Evolutionary conservation across 768 basidiomycete genomes (phyloP).

Genomic region (Kwoniella pini): DNA sequence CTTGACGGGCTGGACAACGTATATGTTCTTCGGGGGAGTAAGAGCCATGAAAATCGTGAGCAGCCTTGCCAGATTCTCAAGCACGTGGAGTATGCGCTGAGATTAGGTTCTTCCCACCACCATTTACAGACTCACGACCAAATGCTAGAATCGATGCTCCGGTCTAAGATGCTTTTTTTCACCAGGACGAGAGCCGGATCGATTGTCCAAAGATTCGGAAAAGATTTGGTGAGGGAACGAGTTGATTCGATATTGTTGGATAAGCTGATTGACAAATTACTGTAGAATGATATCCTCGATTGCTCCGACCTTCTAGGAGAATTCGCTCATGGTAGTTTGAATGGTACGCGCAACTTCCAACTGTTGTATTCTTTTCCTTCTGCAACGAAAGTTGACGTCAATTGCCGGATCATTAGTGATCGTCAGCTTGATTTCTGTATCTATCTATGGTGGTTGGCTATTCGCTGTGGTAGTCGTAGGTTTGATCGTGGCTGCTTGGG

Average conservation of each 20-base stretch:
- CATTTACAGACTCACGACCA: conserved; percentile 27
- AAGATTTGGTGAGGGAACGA: conserved; percentile 28
- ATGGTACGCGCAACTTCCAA: conserved; percentile 29
- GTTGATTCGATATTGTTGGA: neutral
- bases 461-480: conserved; percentile 22
- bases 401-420: conserved; percentile 21
- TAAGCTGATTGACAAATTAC: neutral
- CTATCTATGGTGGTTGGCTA: conserved; percentile 29
- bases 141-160: conserved; percentile 38
- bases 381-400: neutral
- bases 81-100: no score
- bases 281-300: conserved; percentile 21
- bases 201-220: conserved; percentile 44
- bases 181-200: conserved; percentile 40
- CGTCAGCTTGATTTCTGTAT: conserved; percentile 23
- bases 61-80: neutral
- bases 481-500: conserved; percentile 24
- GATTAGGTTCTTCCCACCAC: no score
- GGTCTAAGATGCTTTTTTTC: conserved; percentile 42
- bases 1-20: neutral
- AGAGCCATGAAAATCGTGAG: conserved; percentile 28
- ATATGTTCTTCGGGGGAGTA: conserved; percentile 29
- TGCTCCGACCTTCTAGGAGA: conserved; percentile 28
- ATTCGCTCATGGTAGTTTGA: conserved; percentile 8
- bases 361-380: no score